These are phyloP conservation scores for Exserohilum turcica DNA, from an alignment of 2,329 filamentous ascomycete genomes.

Conservation along the genomic window DNA sequence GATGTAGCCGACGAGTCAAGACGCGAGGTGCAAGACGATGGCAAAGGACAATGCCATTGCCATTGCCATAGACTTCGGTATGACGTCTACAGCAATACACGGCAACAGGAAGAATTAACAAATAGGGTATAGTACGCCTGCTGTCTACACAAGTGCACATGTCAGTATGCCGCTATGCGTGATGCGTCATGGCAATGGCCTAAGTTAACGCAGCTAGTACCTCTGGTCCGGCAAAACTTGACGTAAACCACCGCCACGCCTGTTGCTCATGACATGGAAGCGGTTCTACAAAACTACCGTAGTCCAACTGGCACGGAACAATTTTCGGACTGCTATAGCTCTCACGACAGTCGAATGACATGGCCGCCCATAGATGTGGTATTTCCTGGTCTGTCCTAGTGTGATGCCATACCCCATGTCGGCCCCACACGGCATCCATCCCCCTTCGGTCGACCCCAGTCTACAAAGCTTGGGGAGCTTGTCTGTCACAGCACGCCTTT, in stretches of 20 bases:
- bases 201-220: too few species aligned
- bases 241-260: too few species aligned
- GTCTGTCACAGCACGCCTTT: neutral
- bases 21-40: neutral
- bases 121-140: too few species aligned
- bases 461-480: neutral
- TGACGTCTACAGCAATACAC: neutral
- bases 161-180: too few species aligned
- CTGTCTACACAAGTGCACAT: too few species aligned
- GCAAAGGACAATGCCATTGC: too few species aligned
- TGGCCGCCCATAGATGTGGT: constrained; percentile 13
- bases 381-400: neutral
- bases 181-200: too few species aligned
- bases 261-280: neutral
- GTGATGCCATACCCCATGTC: constrained; percentile 12
- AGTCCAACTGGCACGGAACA: neutral
- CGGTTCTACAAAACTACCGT: neutral
- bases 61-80: neutral
- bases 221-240: too few species aligned
- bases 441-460: neutral
- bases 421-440: neutral
- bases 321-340: neutral
- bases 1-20: neutral
- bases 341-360: neutral
- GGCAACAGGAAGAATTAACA: too few species aligned